A percentile compares a stretch with the other conserved stretches of the same genome.
These are phyloP conservation scores for Aphanomyces cochlioides DNA, from an alignment of 352 stramenopile species.

Conservation along the genomic window DNA sequence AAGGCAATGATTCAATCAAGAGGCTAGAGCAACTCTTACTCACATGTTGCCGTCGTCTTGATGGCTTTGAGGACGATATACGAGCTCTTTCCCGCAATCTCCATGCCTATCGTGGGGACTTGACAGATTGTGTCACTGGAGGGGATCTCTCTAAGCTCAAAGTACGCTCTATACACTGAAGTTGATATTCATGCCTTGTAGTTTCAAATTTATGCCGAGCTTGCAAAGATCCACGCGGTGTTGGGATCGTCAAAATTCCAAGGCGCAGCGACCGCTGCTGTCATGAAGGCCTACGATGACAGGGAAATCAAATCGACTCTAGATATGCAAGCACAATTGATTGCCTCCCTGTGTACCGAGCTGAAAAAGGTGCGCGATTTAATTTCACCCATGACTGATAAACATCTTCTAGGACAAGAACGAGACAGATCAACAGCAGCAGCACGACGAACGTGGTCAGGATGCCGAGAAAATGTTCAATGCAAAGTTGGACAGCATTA, in stretches of 20 bases:
- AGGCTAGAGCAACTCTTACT: conserved; percentile 24
- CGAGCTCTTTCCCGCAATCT: conserved; percentile 20
- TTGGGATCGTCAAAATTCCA: conserved; percentile 25
- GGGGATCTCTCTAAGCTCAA: conserved; percentile 26
- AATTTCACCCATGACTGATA: background rate
- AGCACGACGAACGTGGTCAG: conserved; percentile 32
- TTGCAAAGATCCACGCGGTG: conserved; percentile 25
- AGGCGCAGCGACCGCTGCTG: background rate
- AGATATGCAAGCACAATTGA: conserved; percentile 29
- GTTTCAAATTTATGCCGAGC: conserved; percentile 29
- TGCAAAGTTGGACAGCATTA: conserved; percentile 65
- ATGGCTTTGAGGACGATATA: conserved; percentile 30
- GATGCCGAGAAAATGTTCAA: conserved; percentile 53
- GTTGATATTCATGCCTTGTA: background rate
- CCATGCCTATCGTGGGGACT: conserved; percentile 25
- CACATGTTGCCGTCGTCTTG: conserved; percentile 8
- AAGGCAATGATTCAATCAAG: conserved; percentile 24
- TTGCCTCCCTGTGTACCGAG: conserved; percentile 33
- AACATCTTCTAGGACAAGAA: conserved; percentile 34
- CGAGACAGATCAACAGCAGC: conserved; percentile 41
- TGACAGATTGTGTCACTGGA: conserved; percentile 22
- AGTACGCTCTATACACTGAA: background rate
- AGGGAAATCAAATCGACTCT: conserved; percentile 27
- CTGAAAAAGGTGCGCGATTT: conserved; percentile 32
- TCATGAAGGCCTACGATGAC: conserved; percentile 17